A percentile compares a stretch with the other conserved stretches of the same genome.
Conservation (phyloP, 306 rosid species). For the Cicer judaicum region DNA sequence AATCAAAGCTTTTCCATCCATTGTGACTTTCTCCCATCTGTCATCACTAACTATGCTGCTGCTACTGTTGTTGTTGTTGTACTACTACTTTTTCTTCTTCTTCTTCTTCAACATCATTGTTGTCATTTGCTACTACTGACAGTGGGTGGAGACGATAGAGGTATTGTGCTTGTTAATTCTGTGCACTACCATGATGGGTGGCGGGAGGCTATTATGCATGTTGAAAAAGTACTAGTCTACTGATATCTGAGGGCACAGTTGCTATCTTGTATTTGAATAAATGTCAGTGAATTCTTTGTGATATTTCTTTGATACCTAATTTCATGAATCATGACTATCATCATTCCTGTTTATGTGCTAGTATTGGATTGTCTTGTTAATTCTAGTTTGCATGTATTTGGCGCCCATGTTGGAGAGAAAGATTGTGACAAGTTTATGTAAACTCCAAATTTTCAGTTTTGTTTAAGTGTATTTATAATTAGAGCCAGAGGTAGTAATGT, state of each 20-base stretch:
- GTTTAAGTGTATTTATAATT: too few relatives aligned
- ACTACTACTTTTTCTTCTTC: background rate
- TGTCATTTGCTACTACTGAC: conserved; percentile 9
- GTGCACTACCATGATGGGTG: conserved; percentile 27
- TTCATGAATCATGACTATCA: background rate
- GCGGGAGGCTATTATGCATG: conserved; percentile 45
- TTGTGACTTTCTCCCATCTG: conserved; percentile 27
- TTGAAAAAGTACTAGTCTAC: conserved; percentile 11
- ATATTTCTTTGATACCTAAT: background rate
- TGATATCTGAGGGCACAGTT: conserved; percentile 48
- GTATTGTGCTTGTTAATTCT: conserved; percentile 10
- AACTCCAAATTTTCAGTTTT: too few relatives aligned
- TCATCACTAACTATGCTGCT: background rate
- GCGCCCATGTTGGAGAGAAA: too few relatives aligned
- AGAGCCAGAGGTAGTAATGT: too few relatives aligned
- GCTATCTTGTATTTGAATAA: background rate
- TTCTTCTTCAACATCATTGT: background rate
- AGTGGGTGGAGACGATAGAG: conserved; percentile 44
- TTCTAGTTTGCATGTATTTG: too few relatives aligned
- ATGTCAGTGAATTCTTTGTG: background rate
- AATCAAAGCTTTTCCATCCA: conserved; percentile 23
- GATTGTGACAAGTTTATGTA: too few relatives aligned
- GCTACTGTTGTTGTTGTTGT: background rate
- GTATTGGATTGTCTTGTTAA: too few relatives aligned
- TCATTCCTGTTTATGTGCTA: too few relatives aligned